These are phyloP conservation scores for Meyerozyma athensensis DNA, from an alignment of 1,139 yeast species.

Conservation along the genomic window DNA sequence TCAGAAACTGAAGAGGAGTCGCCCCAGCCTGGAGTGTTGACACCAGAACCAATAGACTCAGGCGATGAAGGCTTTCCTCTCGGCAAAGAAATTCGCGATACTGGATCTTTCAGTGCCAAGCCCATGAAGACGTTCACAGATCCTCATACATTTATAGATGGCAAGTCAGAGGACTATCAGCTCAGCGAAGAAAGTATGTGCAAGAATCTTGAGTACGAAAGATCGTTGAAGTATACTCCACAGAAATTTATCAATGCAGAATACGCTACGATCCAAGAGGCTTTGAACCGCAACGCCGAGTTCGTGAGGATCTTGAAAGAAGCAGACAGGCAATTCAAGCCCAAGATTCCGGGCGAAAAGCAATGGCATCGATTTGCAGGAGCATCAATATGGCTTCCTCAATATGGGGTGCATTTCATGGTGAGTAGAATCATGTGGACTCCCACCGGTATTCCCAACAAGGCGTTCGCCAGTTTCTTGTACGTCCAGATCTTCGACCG, in stretches of 20 bases:
- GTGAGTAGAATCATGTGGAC: conserved; percentile 3
- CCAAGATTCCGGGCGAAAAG: conserved; percentile 20
- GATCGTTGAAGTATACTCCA: conserved; percentile 14
- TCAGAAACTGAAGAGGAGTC: neutral
- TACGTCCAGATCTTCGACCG: conserved; percentile 3
- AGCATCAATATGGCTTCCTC: conserved; percentile 3
- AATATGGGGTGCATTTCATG: conserved; percentile 3
- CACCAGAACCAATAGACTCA: neutral
- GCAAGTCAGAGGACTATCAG: conserved; percentile 10
- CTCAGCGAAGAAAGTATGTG: conserved; percentile 15
- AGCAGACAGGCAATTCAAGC: conserved; percentile 16
- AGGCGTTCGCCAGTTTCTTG: conserved; percentile 4
- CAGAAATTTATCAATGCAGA: conserved; percentile 18
- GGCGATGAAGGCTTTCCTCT: conserved; percentile 3
- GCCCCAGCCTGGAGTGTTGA: neutral
- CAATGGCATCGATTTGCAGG: conserved; percentile 10
- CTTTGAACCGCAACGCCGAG: conserved; percentile 12
- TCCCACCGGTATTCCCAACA: conserved; percentile 2
- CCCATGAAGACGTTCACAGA: conserved; percentile 18
- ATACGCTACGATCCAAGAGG: conserved; percentile 12
- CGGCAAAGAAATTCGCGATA: neutral
- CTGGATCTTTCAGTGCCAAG: neutral
- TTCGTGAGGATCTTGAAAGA: conserved; percentile 16
- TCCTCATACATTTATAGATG: conserved; percentile 12
- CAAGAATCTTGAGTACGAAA: conserved; percentile 12